Evolutionary conservation across 495 filamentous ascomycete species (phyloP), one percentile per base, ranked within the genome.

Genomic region (Tuber borchii): DNA sequence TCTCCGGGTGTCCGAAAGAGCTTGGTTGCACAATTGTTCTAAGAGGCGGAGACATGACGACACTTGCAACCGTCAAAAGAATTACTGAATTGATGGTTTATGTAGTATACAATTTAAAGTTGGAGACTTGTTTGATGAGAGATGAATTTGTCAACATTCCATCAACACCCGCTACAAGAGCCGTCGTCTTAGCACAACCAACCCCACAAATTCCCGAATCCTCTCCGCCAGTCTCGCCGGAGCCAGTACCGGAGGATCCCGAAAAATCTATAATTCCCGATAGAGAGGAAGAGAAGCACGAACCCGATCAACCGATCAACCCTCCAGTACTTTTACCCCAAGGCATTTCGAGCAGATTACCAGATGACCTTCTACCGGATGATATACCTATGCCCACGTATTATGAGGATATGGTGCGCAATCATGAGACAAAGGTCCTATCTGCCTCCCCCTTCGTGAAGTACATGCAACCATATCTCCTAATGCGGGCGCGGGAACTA

Each of bases 61-160:
- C 88, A 0, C 87, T 99, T 9, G 85, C 88, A 3, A 92, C 89
- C 75, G 90, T 99, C 83, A 99, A 99, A 83, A 89, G 89, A 69
- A 96, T 99, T 80, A 96, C 95, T 3, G 96, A 99, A 83, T 97
- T 99, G 81, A 97, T 99, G 94, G 90, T 95, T 74, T 99, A 97
- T 82, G 96, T 99, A 39, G 93, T 97, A 22, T 97, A 99, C 84
- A 99, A 97, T 79, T 87, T 98, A 34, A 97, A 95, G 82, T 88
- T 99, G 12, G 96, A 99, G 84, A 97, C 96, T 2, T 97, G 90
- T 81, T 84, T 99, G 70, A 95, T 99, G 92, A 89, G 94, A 71
- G 96, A 99, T 84, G 94, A 97, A 79, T 97, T 93, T 83, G 92
- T 96, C 39, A 87, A 94, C 74, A 91, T 97, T 70, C 94, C 96